A percentile compares a stretch with the other conserved stretches of the same genome.
phyloP scores from a whole-genome alignment of 2,329 filamentous ascomycete species.

The Tolypocladium guangdongense region DNA sequence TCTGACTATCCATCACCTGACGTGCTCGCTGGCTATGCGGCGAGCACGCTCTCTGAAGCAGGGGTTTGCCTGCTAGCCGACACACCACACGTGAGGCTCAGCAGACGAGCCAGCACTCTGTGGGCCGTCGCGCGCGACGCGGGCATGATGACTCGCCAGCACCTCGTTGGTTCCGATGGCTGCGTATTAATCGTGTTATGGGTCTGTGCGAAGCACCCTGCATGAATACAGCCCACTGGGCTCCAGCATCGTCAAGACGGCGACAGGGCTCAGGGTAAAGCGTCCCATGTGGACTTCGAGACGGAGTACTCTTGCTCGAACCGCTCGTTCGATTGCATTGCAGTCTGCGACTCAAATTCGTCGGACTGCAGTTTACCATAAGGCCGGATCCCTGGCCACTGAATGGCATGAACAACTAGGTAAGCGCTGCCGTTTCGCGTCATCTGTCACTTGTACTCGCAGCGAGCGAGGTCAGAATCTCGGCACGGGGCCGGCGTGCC shows the following conservation, averaged over 20 bases:
- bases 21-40: too few relatives aligned
- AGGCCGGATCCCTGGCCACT: too few relatives aligned
- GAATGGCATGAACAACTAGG: too few relatives aligned
- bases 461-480: too few relatives aligned
- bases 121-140: too few relatives aligned
- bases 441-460: neutral
- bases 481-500: neutral
- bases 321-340: neutral
- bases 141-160: neutral
- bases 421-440: neutral
- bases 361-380: too few relatives aligned
- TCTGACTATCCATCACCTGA: too few relatives aligned
- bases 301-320: too few relatives aligned
- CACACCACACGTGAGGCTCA: neutral
- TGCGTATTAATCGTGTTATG: neutral
- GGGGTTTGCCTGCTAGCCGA: neutral
- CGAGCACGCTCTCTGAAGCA: neutral
- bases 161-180: neutral
- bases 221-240: neutral
- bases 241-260: neutral
- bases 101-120: neutral
- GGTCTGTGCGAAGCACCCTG: neutral
- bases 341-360: too few relatives aligned
- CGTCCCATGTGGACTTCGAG: neutral
- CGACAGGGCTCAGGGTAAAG: neutral